phyloP scores from a whole-genome alignment of 148 eudicot genomes.

The Camellia japonica region DNA sequence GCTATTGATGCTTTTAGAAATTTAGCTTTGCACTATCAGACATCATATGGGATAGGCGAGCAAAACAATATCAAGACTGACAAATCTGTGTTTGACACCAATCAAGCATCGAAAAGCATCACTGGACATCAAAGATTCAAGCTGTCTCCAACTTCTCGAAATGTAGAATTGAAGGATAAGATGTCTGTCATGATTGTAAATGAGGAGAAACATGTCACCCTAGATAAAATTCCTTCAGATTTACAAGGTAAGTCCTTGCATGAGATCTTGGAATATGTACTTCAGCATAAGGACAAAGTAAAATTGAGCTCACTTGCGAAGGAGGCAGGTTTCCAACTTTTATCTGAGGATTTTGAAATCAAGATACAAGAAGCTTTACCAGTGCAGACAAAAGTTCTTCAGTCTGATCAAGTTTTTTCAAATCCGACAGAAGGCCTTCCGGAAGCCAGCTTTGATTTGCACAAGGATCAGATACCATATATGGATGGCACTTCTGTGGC shows the following conservation, averaged over 20 bases:
- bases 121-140: constrained; percentile 31
- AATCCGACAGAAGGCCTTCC: constrained; percentile 25
- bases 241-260: constrained; percentile 62
- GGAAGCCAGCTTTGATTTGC: constrained; percentile 24
- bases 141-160: constrained; percentile 40
- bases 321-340: constrained; percentile 83
- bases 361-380: constrained; percentile 42
- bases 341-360: constrained; percentile 76
- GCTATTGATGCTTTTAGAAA: constrained; percentile 61
- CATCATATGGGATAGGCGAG: constrained; percentile 21
- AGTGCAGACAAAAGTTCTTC: constrained; percentile 26
- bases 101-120: constrained; percentile 35
- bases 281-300: constrained; percentile 45
- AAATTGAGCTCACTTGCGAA: constrained; percentile 79
- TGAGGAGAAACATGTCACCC: constrained; percentile 52
- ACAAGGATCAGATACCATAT: constrained; percentile 19
- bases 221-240: constrained; percentile 39
- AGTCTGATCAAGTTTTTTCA: constrained; percentile 29
- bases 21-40: constrained; percentile 46
- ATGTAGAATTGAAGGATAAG: constrained; percentile 45
- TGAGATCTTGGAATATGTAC: constrained; percentile 60
- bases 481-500: constrained; percentile 18
- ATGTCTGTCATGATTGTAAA: constrained; percentile 60
- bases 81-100: constrained; percentile 22
- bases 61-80: constrained; percentile 27